Percentiles rank a stretch among this genome's conserved stretches.
These are phyloP conservation scores for Trametes gibbosa DNA, from an alignment of 768 basidiomycete species.

Conservation along the genomic window DNA sequence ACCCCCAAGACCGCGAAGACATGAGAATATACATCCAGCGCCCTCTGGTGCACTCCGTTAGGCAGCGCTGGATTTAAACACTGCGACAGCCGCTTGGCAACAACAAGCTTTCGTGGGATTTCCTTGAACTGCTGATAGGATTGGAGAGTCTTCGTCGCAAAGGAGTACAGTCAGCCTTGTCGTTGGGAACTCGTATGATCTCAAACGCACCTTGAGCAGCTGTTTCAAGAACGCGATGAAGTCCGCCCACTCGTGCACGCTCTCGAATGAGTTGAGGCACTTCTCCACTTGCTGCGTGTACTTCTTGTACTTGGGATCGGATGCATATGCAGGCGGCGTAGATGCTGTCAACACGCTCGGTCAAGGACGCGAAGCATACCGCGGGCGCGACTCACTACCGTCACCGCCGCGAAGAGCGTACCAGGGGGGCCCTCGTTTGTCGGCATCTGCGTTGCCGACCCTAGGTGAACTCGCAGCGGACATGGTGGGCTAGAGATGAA, in stretches of 20 bases:
- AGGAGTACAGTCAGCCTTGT: too few species aligned
- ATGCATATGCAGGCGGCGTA: slow-evolving; percentile 54
- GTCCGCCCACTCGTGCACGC: slow-evolving; percentile 98
- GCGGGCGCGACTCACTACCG: slow-evolving; percentile 11
- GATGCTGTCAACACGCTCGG: slow-evolving; percentile 35
- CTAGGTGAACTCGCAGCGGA: slow-evolving; percentile 14
- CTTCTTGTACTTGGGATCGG: slow-evolving; percentile 94
- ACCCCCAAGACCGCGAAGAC: slow-evolving; percentile 91
- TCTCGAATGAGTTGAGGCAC: slow-evolving; percentile 90
- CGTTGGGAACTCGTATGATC: too few species aligned
- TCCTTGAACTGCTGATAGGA: slow-evolving; percentile 93
- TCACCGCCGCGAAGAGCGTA: slow-evolving; percentile 18
- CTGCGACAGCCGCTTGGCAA: slow-evolving; percentile 92
- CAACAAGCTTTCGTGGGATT: slow-evolving; percentile 91
- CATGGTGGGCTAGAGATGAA: neutral
- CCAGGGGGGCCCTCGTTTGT: slow-evolving; percentile 14
- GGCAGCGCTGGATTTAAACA: slow-evolving; percentile 98
- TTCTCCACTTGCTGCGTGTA: slow-evolving; percentile 91
- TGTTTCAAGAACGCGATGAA: slow-evolving; percentile 97
- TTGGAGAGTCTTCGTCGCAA: slow-evolving; percentile 71
- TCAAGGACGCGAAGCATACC: neutral
- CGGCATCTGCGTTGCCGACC: slow-evolving; percentile 5
- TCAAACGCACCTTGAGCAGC: slow-evolving; percentile 69
- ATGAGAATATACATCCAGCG: slow-evolving; percentile 91
- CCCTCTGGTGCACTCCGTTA: slow-evolving; percentile 94